Conservation (phyloP, 306 rosid genomes). For the Arachis stenosperma region DNA sequence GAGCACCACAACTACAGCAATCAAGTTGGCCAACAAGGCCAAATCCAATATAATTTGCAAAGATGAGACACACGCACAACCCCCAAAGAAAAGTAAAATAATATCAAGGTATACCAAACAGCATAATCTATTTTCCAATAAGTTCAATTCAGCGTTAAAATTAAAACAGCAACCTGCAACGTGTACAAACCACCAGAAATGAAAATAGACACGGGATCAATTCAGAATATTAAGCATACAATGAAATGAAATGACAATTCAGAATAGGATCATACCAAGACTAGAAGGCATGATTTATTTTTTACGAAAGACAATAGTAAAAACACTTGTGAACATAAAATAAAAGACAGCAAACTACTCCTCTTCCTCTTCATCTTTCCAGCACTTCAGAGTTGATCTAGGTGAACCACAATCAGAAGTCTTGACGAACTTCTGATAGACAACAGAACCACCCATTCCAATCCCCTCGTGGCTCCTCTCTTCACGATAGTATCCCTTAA, state of each 20-base stretch:
- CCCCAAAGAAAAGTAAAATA: not conserved
- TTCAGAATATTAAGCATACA: not conserved
- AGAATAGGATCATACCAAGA: constrained; percentile 1
- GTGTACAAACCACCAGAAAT: not conserved
- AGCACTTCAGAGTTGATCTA: constrained; percentile 70
- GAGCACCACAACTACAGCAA: not conserved
- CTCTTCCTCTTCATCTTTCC: constrained; percentile 71
- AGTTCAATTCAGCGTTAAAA: not conserved
- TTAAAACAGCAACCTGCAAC: not conserved
- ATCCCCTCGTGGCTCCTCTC: constrained; percentile 63
- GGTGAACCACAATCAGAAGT: constrained; percentile 56
- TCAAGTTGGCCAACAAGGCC: not conserved
- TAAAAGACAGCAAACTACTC: constrained; percentile 39
- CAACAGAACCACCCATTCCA: constrained; percentile 63
- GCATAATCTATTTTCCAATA: not conserved
- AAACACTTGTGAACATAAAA: not conserved
- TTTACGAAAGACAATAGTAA: not conserved
- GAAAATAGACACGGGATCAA: too few relatives aligned
- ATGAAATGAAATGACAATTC: not conserved
- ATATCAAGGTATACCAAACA: too few relatives aligned
- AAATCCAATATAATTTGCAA: not conserved
- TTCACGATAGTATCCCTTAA: constrained; percentile 62
- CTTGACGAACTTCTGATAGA: constrained; percentile 54
- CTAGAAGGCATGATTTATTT: constrained; percentile 29
- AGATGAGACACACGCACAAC: not conserved